Evolutionary conservation across 1,284 basidiomycete species (phyloP).

Genomic region (Puccinia horiana): DNA sequence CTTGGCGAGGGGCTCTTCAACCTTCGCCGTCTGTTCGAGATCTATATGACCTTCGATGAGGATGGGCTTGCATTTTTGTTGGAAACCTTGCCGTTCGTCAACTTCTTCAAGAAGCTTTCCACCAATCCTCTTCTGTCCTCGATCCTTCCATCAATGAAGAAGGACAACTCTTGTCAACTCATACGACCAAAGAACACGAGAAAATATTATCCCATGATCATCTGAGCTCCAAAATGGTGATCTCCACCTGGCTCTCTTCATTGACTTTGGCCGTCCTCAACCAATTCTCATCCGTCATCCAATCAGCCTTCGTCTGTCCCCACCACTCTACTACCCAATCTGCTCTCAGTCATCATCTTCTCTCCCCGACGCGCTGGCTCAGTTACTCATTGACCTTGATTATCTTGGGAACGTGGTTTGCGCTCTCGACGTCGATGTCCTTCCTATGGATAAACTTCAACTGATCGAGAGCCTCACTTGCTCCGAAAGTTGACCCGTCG

Average conservation of each 20-base stretch:
- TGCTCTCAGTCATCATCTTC: conserved; percentile 64
- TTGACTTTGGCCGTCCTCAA: conserved; percentile 74
- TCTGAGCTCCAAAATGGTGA: conserved; percentile 69
- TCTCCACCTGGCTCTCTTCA: conserved; percentile 83
- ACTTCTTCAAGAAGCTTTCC: conserved; percentile 60
- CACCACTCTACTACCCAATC: conserved; percentile 67
- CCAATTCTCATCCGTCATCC: conserved; percentile 1
- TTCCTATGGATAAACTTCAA: conserved; percentile 49
- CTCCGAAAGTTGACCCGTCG: conserved; percentile 35
- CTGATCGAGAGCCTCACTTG: conserved; percentile 44
- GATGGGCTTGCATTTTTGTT: conserved; percentile 86
- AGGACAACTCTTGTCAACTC: conserved; percentile 59
- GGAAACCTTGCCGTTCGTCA: conserved; percentile 73
- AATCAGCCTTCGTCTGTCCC: conserved; percentile 66
- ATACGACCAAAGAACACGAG: conserved; percentile 56
- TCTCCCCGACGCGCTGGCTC: conserved; percentile 52
- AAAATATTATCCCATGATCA: conserved; percentile 37
- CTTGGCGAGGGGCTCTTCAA: conserved; percentile 91
- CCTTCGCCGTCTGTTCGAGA: conserved; percentile 87
- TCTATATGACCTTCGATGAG: conserved; percentile 71
- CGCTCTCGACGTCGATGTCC: conserved; percentile 52
- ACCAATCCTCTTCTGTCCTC: conserved; percentile 53
- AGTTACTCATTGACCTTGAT: conserved; percentile 74
- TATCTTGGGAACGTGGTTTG: conserved; percentile 63
- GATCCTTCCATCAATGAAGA: conserved; percentile 44